Evolutionary conservation across 2,329 filamentous ascomycete species (phyloP).

Genomic region (Dactylella cylindrospora): DNA sequence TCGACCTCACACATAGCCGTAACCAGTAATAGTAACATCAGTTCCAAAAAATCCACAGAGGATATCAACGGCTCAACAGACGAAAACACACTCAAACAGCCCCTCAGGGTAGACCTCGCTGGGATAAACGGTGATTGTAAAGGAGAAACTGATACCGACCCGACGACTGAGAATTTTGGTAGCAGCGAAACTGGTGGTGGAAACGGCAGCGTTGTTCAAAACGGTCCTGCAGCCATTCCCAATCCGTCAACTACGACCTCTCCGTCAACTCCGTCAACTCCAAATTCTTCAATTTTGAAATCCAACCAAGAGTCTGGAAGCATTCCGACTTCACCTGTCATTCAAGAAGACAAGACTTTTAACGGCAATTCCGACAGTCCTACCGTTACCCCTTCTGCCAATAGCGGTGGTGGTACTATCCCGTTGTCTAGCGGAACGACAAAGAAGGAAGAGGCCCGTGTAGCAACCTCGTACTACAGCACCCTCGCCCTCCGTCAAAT

Average conservation of each 20-base stretch:
- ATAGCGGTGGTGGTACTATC: background rate
- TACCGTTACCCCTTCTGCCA: background rate
- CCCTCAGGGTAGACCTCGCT: conserved; percentile 2
- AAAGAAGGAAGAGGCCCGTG: conserved; percentile 2
- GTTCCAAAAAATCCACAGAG: conserved; percentile 2
- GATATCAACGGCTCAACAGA: background rate
- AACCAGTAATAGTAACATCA: background rate
- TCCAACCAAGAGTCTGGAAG: conserved; percentile 22
- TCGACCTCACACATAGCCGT: conserved; percentile 1
- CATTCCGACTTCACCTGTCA: conserved; percentile 22
- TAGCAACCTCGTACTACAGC: conserved; percentile 34
- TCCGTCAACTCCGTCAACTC: conserved; percentile 17
- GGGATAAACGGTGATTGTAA: background rate
- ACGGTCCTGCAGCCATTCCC: conserved; percentile 20
- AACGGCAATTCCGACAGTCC: background rate
- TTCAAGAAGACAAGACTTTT: conserved; percentile 1
- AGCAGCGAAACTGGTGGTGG: background rate
- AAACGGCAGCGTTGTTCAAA: conserved; percentile 9
- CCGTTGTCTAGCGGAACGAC: background rate
- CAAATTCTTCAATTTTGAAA: conserved; percentile 18
- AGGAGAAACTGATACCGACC: background rate
- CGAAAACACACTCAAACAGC: background rate
- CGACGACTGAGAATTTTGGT: conserved; percentile 1
- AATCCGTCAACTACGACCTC: conserved; percentile 30
- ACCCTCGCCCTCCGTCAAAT: conserved; percentile 38